Conservation (phyloP, 495 filamentous ascomycete species). For the Penicillium tannophilum region DNA sequence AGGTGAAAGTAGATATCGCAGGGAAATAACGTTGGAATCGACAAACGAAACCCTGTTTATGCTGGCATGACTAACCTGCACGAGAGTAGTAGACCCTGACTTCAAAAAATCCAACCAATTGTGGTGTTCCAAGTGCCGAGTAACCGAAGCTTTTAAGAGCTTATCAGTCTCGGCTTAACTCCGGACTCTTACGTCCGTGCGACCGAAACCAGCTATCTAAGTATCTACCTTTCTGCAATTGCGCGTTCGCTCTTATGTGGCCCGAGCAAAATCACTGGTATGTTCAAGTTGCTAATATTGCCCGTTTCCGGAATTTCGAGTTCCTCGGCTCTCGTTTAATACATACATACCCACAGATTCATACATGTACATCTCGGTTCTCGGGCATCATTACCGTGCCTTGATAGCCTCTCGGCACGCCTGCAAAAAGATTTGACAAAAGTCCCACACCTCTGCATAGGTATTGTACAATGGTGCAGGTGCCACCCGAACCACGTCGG, state of each 20-base stretch:
- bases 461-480: slow-evolving; percentile 90
- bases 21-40: background rate
- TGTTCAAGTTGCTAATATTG: too few species aligned
- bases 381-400: slow-evolving; percentile 12
- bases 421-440: slow-evolving; percentile 57
- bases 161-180: background rate
- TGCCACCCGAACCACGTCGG: slow-evolving; percentile 90
- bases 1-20: background rate
- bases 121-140: background rate
- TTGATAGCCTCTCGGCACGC: slow-evolving; percentile 40
- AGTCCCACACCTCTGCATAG: slow-evolving; percentile 76
- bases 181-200: background rate
- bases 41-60: background rate
- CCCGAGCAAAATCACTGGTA: too few species aligned
- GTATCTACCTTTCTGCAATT: too few species aligned
- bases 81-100: background rate
- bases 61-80: background rate
- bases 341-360: background rate
- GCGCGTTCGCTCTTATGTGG: too few species aligned
- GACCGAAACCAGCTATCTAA: too few species aligned
- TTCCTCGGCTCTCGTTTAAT: background rate
- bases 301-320: background rate
- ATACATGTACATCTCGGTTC: too few species aligned
- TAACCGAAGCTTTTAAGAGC: background rate
- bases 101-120: background rate